Percentiles rank a stretch among this genome's conserved stretches.
These are phyloP conservation scores for Pisolithus marmoratus DNA, from an alignment of 768 basidiomycete species.

Conservation along the genomic window DNA sequence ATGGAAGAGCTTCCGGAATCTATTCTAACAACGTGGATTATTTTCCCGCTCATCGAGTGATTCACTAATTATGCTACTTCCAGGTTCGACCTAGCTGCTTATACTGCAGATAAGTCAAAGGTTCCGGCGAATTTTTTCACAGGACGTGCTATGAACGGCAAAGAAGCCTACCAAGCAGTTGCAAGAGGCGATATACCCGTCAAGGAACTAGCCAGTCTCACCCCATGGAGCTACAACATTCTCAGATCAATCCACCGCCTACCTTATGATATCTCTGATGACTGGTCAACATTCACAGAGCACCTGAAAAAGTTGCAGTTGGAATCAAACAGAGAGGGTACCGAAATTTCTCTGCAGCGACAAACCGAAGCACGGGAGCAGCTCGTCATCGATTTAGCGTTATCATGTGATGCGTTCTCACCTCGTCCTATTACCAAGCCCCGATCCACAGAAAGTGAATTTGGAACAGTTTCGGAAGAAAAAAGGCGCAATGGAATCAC, in stretches of 20 bases:
- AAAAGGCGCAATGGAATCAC: background rate
- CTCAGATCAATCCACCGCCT: conserved; percentile 38
- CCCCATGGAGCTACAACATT: conserved; percentile 53
- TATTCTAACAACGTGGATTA: conserved; percentile 55
- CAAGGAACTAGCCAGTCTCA: conserved; percentile 31
- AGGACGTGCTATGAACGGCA: conserved; percentile 44
- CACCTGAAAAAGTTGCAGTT: conserved; percentile 42
- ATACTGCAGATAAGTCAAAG: conserved; percentile 44
- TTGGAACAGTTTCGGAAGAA: background rate
- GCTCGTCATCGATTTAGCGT: conserved; percentile 54
- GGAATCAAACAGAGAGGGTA: conserved; percentile 29
- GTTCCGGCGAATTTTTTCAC: conserved; percentile 51
- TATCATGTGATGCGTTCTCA: conserved; percentile 57
- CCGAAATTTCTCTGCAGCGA: conserved; percentile 36
- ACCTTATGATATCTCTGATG: conserved; percentile 31
- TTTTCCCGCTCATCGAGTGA: background rate
- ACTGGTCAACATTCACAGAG: conserved; percentile 32
- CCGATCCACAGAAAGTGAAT: background rate
- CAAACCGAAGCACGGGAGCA: conserved; percentile 56
- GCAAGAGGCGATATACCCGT: conserved; percentile 41
- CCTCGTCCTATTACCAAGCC: conserved; percentile 33
- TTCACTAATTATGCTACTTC: background rate
- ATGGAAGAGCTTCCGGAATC: conserved; percentile 42
- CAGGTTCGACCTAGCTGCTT: conserved; percentile 62
- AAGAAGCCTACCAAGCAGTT: conserved; percentile 48